Conservation (phyloP, 805 yeast genomes). For the Schwanniomyces polymorphus region DNA sequence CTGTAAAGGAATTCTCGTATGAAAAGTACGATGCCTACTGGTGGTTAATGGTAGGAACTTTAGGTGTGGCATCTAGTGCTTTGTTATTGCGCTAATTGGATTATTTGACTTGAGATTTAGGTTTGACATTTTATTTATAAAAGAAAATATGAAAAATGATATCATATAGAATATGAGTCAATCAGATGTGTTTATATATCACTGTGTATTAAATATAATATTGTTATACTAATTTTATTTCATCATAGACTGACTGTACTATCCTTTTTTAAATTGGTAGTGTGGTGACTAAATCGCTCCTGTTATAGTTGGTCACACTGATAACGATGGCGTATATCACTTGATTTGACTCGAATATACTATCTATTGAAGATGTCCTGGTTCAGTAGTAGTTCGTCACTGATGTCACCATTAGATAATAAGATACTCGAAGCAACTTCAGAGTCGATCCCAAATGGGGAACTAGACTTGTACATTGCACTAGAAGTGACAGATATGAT, state of each 20-base stretch:
- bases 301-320: constrained; percentile 1
- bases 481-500: constrained; percentile 86
- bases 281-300: background rate
- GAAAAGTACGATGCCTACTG: constrained; percentile 48
- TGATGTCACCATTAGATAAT: constrained; percentile 50
- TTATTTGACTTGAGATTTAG: background rate
- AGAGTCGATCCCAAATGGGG: constrained; percentile 90
- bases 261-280: background rate
- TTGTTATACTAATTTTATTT: background rate
- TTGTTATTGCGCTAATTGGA: constrained; percentile 24
- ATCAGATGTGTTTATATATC: background rate
- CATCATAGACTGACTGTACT: background rate
- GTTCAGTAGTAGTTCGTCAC: constrained; percentile 42
- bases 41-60: constrained; percentile 53
- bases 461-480: constrained; percentile 67
- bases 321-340: constrained; percentile 3
- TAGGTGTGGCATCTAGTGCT: constrained; percentile 40
- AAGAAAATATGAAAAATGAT: background rate
- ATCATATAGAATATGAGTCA: background rate
- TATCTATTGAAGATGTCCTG: constrained; percentile 44
- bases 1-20: constrained; percentile 46
- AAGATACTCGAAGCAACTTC: constrained; percentile 78
- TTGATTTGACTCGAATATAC: too few species aligned
- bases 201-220: background rate
- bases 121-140: background rate